A percentile compares a stretch with the other conserved stretches of the same genome.
Evolutionary conservation across 73 alveolate genomes (phyloP).

Genomic region (Tetrahymena malaccensis): DNA sequence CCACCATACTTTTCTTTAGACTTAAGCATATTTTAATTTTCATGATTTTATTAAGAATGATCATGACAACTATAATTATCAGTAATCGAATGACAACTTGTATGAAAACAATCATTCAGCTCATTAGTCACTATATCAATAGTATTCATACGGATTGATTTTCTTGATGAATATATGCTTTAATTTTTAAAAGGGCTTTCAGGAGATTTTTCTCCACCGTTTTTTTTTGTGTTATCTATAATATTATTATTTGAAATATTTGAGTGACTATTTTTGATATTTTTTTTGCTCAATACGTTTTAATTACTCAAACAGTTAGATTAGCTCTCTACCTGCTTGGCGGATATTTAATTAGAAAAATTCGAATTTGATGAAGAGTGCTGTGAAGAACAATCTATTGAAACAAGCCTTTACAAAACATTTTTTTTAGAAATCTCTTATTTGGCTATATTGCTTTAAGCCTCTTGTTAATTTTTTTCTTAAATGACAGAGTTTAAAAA

Average conservation of each 20-base stretch:
- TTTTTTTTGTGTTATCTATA: neutral
- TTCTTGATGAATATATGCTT: neutral
- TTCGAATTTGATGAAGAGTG: neutral
- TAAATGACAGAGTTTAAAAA: neutral
- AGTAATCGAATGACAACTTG: neutral
- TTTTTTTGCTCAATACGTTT: neutral
- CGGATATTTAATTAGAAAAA: neutral
- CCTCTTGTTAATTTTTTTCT: neutral
- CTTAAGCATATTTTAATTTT: neutral
- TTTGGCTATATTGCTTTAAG: no score
- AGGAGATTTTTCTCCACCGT: neutral
- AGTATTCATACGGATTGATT: neutral
- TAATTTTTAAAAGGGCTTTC: neutral
- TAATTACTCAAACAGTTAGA: neutral
- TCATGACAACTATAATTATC: neutral
- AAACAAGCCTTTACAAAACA: neutral
- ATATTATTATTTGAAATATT: neutral
- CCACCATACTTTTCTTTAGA: neutral
- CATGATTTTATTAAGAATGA: neutral
- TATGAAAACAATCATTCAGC: neutral
- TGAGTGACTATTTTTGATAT: neutral
- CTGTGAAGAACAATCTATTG: neutral
- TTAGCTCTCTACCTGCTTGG: neutral
- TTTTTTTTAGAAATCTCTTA: neutral
- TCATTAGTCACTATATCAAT: neutral